Conservation (phyloP, 2,329 filamentous ascomycete species). For the Didymella segeticola region DNA sequence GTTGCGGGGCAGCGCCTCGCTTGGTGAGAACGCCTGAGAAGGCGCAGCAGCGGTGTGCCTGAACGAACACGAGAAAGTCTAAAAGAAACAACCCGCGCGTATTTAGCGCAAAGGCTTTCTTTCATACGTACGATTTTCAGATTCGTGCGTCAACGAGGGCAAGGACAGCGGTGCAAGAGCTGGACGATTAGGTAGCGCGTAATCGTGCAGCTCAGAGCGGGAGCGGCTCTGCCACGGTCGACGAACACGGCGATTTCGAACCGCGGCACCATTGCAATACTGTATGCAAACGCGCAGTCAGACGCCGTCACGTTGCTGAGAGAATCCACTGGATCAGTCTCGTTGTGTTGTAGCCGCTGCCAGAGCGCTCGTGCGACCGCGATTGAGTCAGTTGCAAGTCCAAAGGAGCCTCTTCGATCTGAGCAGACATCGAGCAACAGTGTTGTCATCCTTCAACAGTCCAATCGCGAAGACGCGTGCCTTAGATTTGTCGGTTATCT, state of each 20-base stretch:
- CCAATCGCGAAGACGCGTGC: not conserved
- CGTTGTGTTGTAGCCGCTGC: not conserved
- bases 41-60: constrained; percentile 11
- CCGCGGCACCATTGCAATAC: constrained; percentile 2
- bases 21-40: constrained; percentile 6
- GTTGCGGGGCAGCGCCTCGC: not conserved
- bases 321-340: not conserved
- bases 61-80: not conserved
- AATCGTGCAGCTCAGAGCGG: too few species aligned
- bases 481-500: not conserved
- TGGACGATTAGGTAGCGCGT: too few species aligned
- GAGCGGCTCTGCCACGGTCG: constrained; percentile 1
- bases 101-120: too few species aligned
- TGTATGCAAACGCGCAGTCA: not conserved
- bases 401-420: not conserved
- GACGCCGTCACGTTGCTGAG: not conserved
- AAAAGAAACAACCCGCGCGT: not conserved
- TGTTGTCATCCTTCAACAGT: not conserved
- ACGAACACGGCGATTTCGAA: not conserved
- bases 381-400: not conserved
- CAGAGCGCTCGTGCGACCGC: constrained; percentile 4
- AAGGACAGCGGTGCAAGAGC: not conserved
- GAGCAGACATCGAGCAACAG: not conserved
- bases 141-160: too few species aligned
- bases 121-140: too few species aligned